Conservation (phyloP, 2,329 filamentous ascomycete species). For the Cylindrodendrum hubeiense region DNA sequence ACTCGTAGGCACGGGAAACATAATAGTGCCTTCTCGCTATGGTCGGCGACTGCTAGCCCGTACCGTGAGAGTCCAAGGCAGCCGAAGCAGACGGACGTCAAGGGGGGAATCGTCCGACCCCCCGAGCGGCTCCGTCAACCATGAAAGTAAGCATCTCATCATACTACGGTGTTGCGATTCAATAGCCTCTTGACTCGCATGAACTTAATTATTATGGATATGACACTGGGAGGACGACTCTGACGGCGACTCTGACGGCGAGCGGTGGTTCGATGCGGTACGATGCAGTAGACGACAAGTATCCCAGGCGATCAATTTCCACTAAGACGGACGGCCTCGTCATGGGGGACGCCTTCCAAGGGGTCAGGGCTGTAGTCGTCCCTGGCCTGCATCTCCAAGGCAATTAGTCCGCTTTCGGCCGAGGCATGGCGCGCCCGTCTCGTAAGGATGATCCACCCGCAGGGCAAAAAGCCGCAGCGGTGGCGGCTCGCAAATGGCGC, state of each 20-base stretch:
- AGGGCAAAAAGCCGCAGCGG: conserved; percentile 6
- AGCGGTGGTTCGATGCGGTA: conserved; percentile 1
- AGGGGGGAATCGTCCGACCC: neutral
- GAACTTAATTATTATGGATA: neutral
- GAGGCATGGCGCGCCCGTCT: conserved; percentile 3
- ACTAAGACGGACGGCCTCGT: neutral
- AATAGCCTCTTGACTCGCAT: neutral
- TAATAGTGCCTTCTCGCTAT: too few relatives aligned
- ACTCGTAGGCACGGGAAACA: too few relatives aligned
- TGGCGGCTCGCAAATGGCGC: neutral
- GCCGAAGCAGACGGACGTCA: too few relatives aligned
- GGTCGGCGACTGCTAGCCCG: too few relatives aligned
- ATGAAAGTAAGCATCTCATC: neutral
- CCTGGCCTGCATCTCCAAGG: neutral
- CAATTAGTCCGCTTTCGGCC: conserved; percentile 3
- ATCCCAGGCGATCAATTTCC: neutral
- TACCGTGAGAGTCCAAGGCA: too few relatives aligned
- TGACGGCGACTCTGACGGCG: neutral
- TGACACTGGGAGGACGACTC: neutral
- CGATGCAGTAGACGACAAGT: neutral
- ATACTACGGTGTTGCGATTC: neutral
- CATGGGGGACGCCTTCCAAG: conserved; percentile 3
- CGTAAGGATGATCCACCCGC: conserved; percentile 1
- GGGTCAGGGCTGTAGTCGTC: neutral
- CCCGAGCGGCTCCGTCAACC: neutral